Conservation (phyloP, 2,329 filamentous ascomycete species). For the Tetracladium maxilliforme region DNA sequence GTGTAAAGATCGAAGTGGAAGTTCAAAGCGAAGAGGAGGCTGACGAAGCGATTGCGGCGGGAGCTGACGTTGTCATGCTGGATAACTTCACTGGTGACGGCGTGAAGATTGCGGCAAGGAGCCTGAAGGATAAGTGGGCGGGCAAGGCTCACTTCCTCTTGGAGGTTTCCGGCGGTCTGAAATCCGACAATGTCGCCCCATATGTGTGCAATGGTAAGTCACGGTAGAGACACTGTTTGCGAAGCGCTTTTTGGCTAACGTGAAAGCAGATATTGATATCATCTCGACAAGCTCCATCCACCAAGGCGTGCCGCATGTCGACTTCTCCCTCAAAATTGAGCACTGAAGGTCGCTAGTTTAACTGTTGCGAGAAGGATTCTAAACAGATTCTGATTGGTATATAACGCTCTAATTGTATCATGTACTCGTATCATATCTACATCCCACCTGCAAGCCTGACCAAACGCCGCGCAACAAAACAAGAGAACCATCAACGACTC, state of each 20-base stretch:
- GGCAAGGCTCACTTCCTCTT: conserved; percentile 63
- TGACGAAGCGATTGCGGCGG: conserved; percentile 78
- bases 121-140: conserved; percentile 68
- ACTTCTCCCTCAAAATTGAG: conserved; percentile 88
- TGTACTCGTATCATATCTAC: no score
- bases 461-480: no score
- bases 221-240: background rate
- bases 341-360: no score
- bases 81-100: conserved; percentile 84
- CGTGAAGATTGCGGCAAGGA: conserved; percentile 58
- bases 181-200: conserved; percentile 63
- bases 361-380: no score
- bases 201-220: conserved; percentile 63
- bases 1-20: conserved; percentile 91
- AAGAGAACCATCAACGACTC: no score
- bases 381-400: no score
- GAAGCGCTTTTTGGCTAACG: background rate
- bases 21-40: conserved; percentile 80
- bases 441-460: no score
- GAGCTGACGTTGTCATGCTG: conserved; percentile 92
- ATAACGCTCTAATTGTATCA: no score
- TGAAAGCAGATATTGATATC: conserved; percentile 68
- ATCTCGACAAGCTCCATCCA: conserved; percentile 95
- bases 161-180: conserved; percentile 86
- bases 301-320: conserved; percentile 84